Evolutionary conservation across 2,329 filamentous ascomycete species (phyloP), one percentile per base, ranked within the genome.

Genomic region (Calycina herbarum): DNA sequence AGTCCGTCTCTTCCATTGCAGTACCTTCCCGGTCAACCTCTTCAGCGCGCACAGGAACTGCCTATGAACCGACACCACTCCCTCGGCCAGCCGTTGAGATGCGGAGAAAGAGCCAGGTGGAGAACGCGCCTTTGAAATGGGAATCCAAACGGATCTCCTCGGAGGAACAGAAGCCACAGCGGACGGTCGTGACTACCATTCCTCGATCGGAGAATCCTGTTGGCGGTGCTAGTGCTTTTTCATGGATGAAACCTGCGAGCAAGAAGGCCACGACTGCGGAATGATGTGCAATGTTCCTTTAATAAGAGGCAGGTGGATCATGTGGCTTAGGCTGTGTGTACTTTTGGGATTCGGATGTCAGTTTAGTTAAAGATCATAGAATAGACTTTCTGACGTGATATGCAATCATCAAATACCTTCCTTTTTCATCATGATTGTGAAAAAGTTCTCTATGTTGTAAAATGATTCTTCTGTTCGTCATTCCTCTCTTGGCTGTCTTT

Each of bases 141-240:
- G 86, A 86, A 33, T 69, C 79, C 51, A 88, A 86, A 75, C 78
- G 79, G 57, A 76, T 79, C 38, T 79, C 78, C 69, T 76, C 73
- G 57, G 76, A 76, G 62, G 75, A 77, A 33, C 74, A 76, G 17
- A 77, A 77, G 40, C 67, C 60, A 2, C 56, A 68, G 3, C 66
- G 64, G 58, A 60, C 64, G 17, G 33, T 42, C 15, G 70, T 72
- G 60, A 61, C 70, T 31, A 71, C 67, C 5, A 66, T 84, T 71
- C 80, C 86, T 17, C 85, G 87, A 64, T 83, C 87, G 6, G 82
- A 87, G 38, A 98, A 98, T 74, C 94, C 95, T 0, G 86, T 97
- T 20, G 94, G 94, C 8, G 92, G 92, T n/a, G 94, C 91, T 15
- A 95, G 92, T 66, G 94, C 94, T 2, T 98, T 98, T 80, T 89